phyloP scores from a whole-genome alignment of 2,329 filamentous ascomycete species.

The Phaeosphaeriaceae sp. region DNA sequence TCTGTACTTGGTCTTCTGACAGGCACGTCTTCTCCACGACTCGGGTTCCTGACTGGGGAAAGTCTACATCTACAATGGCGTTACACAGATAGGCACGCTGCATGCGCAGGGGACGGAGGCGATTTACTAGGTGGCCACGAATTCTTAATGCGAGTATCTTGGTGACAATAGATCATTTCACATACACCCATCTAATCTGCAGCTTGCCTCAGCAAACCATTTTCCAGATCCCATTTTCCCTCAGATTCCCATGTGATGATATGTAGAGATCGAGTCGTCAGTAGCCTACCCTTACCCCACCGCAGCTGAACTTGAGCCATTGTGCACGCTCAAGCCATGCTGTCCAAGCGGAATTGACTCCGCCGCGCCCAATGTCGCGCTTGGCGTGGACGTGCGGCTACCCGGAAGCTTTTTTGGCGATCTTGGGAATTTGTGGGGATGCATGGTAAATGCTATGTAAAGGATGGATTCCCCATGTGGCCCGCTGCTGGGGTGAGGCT shows the following conservation, averaged over 20 bases:
- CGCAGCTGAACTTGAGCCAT: not conserved
- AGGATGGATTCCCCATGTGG: not conserved
- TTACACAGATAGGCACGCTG: not conserved
- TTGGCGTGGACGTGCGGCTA: not conserved
- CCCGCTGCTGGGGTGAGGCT: too few species aligned
- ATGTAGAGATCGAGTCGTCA: too few species aligned
- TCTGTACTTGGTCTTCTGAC: too few species aligned
- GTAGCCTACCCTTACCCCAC: not conserved
- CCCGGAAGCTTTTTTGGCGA: not conserved
- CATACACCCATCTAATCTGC: not conserved
- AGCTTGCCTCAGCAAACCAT: not conserved
- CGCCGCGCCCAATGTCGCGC: not conserved
- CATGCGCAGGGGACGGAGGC: not conserved
- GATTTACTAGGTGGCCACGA: too few species aligned
- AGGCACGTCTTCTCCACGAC: too few species aligned
- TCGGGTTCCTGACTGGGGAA: too few species aligned
- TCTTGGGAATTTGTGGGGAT: not conserved
- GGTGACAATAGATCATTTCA: not conserved
- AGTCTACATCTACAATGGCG: too few species aligned
- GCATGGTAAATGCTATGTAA: not conserved
- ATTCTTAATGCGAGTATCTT: not conserved
- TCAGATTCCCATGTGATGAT: not conserved
- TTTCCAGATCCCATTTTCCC: not conserved
- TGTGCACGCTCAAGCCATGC: not conserved
- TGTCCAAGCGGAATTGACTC: constrained; percentile 1